phyloP scores from a whole-genome alignment of 2,329 filamentous ascomycete genomes.

The Phyllosticta paracitricarpa region DNA sequence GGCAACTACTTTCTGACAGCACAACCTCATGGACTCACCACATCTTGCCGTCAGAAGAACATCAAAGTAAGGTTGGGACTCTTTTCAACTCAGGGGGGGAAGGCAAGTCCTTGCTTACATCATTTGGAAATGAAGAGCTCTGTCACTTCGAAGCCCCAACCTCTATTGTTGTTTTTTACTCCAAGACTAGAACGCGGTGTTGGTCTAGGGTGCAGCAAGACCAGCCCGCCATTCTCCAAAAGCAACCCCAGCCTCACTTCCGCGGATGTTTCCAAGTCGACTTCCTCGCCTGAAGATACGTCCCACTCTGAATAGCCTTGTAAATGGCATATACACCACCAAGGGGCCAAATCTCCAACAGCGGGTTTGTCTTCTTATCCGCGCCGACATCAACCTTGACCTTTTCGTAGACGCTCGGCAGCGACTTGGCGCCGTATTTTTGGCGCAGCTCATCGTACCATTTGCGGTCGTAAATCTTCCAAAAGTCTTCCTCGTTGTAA shows the following conservation, averaged over 20 bases:
- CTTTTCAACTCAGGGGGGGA: no score
- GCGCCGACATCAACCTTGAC: conserved; percentile 33
- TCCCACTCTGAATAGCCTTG: not conserved
- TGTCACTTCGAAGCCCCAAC: no score
- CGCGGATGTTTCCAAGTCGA: conserved; percentile 1
- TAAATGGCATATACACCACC: conserved; percentile 1
- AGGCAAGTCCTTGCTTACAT: no score
- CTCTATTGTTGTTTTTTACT: no score
- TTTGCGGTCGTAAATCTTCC: conserved; percentile 50
- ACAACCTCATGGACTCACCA: no score
- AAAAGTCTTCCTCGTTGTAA: conserved; percentile 59
- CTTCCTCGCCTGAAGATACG: not conserved
- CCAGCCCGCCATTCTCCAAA: not conserved
- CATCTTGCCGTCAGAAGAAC: no score
- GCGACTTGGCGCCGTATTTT: conserved; percentile 48
- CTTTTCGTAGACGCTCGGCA: conserved; percentile 60
- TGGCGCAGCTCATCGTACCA: conserved; percentile 48
- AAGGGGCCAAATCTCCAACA: not conserved
- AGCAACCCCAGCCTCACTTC: not conserved
- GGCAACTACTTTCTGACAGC: no score
- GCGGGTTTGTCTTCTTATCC: not conserved
- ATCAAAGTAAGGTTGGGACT: no score
- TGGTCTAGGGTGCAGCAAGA: no score
- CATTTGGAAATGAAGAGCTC: no score
- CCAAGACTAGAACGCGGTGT: no score